Base-by-base conservation (phyloP, 306 rosid species). In the Prunus mira region DNA sequence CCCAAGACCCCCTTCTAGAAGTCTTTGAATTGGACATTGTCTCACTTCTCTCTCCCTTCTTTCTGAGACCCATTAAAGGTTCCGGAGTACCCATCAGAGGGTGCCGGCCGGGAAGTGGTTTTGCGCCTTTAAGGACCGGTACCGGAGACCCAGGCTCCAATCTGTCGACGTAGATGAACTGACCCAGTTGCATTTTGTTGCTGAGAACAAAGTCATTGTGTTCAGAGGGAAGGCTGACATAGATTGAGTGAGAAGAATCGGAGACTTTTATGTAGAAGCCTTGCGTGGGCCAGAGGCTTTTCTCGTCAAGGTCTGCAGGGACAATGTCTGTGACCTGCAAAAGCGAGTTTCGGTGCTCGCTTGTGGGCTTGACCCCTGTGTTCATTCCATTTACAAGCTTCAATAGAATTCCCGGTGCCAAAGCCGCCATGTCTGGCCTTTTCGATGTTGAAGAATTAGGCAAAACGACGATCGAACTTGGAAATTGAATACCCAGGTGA, bases 151-250 rank as follows among this genome's bases (percentile, higher is more conserved):
- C 99, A 0, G 91, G 94, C 60, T 96, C 99, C 30, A 96, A 82
- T 47, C 81, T 62, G 47, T 92, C 98, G 0, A 96, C 96, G 45
- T 92, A 92, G 30, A 96, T 84, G 87, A 92, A 92, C 69, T 96
- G 99, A 0, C 99, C 99, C 0, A 96, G 80, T 83, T 92, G 98
- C 90, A 96, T 91, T 73, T 89, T 92, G 76, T 96, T 87, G 87
- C 93, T 91, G 65, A 92, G 86, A 61, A 96, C 94, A 38, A 88
- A 77, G 69, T 96, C 97, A 32, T 89, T 88, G 80, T 96, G 96
- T 38, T 92, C 94, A 0, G 97, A 83, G 17, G 99, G 98, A 9
- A 96, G 96, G 38, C 80, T 76, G 27, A 75, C 99, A 51, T 96
- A 96, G 57, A 91, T 83, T 0, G 98, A 96, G 79, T 92, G 97